phyloP scores from a whole-genome alignment of 352 stramenopile genomes.

The Phytopythium kandeliae region DNA sequence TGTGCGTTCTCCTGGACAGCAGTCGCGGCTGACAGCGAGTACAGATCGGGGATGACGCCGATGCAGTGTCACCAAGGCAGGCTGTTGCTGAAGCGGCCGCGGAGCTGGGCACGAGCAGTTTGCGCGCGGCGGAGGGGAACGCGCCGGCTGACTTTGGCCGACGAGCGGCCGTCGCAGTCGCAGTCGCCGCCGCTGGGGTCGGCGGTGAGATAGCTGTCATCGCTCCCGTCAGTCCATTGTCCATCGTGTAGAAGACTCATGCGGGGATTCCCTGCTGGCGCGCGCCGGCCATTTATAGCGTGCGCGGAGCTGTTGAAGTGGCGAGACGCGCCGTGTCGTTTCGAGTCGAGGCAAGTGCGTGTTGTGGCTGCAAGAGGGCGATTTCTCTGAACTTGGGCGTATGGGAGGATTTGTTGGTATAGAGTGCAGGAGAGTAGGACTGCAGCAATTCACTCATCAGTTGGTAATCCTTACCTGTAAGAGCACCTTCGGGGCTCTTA shows the following conservation, averaged over 20 bases:
- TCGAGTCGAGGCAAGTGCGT: too few species aligned
- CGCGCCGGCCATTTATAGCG: not conserved
- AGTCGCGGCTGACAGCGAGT: slow-evolving; percentile 1
- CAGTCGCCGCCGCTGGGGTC: not conserved
- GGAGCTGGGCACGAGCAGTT: slow-evolving; percentile 9
- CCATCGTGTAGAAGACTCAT: slow-evolving; percentile 1
- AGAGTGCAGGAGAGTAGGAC: not conserved
- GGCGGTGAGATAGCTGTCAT: not conserved
- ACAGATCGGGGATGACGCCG: not conserved
- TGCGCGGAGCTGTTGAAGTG: not conserved
- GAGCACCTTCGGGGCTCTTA: slow-evolving; percentile 43
- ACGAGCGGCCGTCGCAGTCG: not conserved
- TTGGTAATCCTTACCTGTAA: slow-evolving; percentile 86
- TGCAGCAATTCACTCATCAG: slow-evolving; percentile 52
- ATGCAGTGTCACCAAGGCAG: not conserved
- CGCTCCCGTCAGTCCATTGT: slow-evolving; percentile 4
- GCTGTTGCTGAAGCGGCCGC: not conserved
- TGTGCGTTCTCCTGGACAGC: not conserved
- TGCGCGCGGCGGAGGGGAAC: slow-evolving; percentile 21
- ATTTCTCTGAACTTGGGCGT: too few species aligned
- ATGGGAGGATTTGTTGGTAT: slow-evolving; percentile 6
- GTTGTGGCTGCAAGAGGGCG: too few species aligned
- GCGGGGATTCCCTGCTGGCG: not conserved
- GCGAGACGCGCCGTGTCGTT: not conserved
- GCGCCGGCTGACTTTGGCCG: slow-evolving; percentile 18